A percentile compares a stretch with the other conserved stretches of the same genome.
phyloP scores from a whole-genome alignment of 371 early-diverging fungal species.

The Rhizopus microsporus region DNA sequence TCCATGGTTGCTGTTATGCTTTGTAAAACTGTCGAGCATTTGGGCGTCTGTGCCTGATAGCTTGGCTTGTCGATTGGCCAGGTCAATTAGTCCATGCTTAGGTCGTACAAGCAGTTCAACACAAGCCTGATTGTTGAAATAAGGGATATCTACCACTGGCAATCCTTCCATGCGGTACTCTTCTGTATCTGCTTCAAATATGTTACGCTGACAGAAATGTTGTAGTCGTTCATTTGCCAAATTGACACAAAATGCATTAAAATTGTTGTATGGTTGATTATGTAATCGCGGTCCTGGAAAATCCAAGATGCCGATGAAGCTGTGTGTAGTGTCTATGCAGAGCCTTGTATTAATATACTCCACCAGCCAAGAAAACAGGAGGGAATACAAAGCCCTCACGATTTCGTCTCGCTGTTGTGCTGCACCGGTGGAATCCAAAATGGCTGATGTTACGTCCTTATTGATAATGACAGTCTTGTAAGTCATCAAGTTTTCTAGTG shows the following conservation, averaged over 20 bases:
- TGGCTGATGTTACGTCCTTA: constrained; percentile 83
- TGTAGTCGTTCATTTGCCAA: constrained; percentile 85
- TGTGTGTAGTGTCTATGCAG: constrained; percentile 59
- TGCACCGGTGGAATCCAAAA: constrained; percentile 76
- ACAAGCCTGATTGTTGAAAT: constrained; percentile 56
- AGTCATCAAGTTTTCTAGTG: constrained; percentile 80
- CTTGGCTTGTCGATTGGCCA: constrained; percentile 56
- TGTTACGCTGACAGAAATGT: constrained; percentile 65
- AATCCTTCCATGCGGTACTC: constrained; percentile 62
- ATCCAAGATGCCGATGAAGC: constrained; percentile 79
- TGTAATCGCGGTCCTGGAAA: constrained; percentile 39
- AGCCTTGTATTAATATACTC: constrained; percentile 88
- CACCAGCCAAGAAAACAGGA: constrained; percentile 87
- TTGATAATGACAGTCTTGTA: constrained; percentile 80
- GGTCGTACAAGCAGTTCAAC: constrained; percentile 53
- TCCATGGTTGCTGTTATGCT: constrained; percentile 44
- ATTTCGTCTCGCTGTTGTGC: constrained; percentile 76
- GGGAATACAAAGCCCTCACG: constrained; percentile 76
- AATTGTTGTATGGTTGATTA: constrained; percentile 18
- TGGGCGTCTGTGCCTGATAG: constrained; percentile 37
- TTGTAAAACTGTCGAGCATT: constrained; percentile 43
- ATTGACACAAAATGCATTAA: constrained; percentile 68
- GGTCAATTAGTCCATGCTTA: constrained; percentile 55
- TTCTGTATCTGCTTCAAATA: constrained; percentile 61
- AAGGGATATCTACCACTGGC: constrained; percentile 44